Evolutionary conservation across 164 flowering plant genomes (phyloP), one percentile per base, ranked within the genome.

Genomic region (Annona cherimola): DNA sequence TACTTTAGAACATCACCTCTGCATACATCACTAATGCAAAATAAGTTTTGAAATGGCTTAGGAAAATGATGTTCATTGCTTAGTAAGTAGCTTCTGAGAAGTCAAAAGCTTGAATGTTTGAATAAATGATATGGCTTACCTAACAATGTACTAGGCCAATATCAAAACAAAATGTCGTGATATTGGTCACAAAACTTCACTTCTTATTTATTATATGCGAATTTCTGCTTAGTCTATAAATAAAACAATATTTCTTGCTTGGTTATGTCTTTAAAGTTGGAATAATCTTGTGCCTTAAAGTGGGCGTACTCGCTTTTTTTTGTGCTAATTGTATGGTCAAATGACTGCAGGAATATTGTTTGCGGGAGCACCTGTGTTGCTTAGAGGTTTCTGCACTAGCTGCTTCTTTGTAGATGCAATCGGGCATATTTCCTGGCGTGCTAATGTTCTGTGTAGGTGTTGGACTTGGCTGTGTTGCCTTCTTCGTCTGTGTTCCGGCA

Each of bases 361-460:
- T 69, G 71, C 42, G 71, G 71, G 54, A 57, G 71, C 54, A 42
- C 69, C 39, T 69, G 71, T 50, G 61, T 50, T 16, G 71, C 42
- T 50, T 69, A 50, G 42, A 44, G 14, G 18, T 3, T 0, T 61
- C 18, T 8, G 4, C 6, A 14, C 8, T n/a, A n/a, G n/a, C n/a
- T n/a, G n/a, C n/a, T 41, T 44, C 41, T 63, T 11, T 39, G 42
- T 7, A n/a, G 41, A 35, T 40, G 45, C 40, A 11, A 14, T 63
- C 67, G 3, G 3, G 16, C 43, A 16, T 35, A n/a, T n/a, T n/a
- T 63, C 14, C 67, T 3, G 39, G 42, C 0, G 64, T 61, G 42
- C 64, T 61, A 41, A 12, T 44, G 26, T n/a, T 7, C 20, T 8
- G 45, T 19, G 11, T 26, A 44, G 6, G 60, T 19, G 14, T 45